Base-by-base conservation (phyloP, 2,329 filamentous ascomycete genomes). In the Colletotrichum neosansevieriae region DNA sequence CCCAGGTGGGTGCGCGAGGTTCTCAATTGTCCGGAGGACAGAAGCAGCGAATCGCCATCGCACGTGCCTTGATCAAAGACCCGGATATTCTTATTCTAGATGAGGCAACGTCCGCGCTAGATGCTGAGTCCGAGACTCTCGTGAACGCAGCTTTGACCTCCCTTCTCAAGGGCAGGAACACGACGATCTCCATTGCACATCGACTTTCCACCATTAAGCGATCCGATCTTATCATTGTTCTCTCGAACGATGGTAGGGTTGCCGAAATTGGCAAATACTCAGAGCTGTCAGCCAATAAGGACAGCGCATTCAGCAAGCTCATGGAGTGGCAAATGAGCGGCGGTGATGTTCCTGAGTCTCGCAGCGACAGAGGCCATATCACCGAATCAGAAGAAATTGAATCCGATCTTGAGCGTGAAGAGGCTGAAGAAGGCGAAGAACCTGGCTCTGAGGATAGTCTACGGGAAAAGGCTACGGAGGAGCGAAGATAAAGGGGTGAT, bases 251-350 rank as follows among this genome's bases (percentile, higher is more conserved):
- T 75, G 97, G 96, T 71, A 91, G 88, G 67, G 95, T 99, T 3
- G 96, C 95, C 3, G 95, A 99, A 79, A 92, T 92, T 71, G 96
- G 96, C 64, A 92, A 91, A 66, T 99, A 97, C 78, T 82, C 86
- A 24, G 88, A 94, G 71, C 86, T 99, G 21, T 92, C 91, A 59
- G 84, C 87, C 5, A 89, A 93, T 68, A 86, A 88, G 15, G 83
- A 91, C 10, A 97, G 95, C 59, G 94, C 94, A 2, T 99, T 99
- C 76, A 95, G 91, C 74, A 96, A 92, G 81, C 84, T 99, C 60
- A 99, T 99, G 96, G 95, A 98, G 80, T 98, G 94, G 94, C 96
- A 99, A 81, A 92, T 98, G 89, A 96, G 88, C 74, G 95, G 94
- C 12, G 92, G 92, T 9, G 94, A 97, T 63, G 75, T 84, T 9